Evolutionary conservation across 305 asterid species (phyloP), one percentile per base, ranked within the genome.

Genomic region (Fraxinus ornus): DNA sequence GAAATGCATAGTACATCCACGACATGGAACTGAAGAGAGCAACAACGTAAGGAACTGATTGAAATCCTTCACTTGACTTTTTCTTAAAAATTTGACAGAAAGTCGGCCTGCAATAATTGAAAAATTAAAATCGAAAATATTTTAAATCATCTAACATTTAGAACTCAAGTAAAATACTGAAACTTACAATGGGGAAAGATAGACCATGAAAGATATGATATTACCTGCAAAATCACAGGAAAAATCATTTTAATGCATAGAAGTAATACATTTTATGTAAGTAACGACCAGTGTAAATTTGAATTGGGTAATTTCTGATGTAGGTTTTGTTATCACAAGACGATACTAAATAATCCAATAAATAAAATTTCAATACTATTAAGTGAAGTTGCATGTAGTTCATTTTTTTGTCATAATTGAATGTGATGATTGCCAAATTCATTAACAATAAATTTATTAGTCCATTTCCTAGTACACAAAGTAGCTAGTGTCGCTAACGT

Each of bases 161-260:
- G 0, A 44, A 3, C 8, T 8, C 5, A n/a, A 55, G 2, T 5
- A 5, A 35, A 36, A 13, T 62, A 22, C 2, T 6, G 26, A 1
- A 19, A 55, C 88, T 85, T 87, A 87, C 90, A 87, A 73, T 47
- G 89, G 89, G 74, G 88, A 83, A 30, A 84, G 86, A 41, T 62
- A 87, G 80, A 87, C 88, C 88, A 87, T 77, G 82, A 87, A 87
- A 7, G 90, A 87, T 52, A 83, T 81, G 55, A 87, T 55, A 57
- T 87, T 84, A 24, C 86, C 90, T 83, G 32, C 32, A 62, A 55
- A 76, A 49, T n/a, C 2, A 28, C 10, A 2, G 2, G 24, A 17
- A 15, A 17, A 78, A 1, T 55, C 5, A 22, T 55, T n/a, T n/a
- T n/a, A 55, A 17, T 55, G 21, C 19, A 28, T 28, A 28, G 32